Evolutionary conservation across 1,284 basidiomycete species (phyloP), one percentile per base, ranked within the genome.

Genomic region (Bjerkandera adusta): DNA sequence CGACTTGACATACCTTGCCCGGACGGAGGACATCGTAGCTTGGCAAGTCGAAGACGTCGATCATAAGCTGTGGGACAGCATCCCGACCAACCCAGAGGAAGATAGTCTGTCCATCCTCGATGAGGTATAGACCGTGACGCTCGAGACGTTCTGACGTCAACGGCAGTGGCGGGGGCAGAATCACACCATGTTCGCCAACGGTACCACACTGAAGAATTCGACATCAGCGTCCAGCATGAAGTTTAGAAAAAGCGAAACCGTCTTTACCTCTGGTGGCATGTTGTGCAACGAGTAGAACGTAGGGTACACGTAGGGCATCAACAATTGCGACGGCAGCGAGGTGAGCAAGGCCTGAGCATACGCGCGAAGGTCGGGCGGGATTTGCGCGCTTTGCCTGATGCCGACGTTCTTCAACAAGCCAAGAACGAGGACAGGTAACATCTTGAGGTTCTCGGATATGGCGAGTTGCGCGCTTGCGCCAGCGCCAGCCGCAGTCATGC

Each of bases 21-120:
- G 92, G 92, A 38, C 87, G 83, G 45, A 99, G 72, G 25, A 87
- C 85, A 39, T 91, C 88, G 64, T 98, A 98, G 57, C 72, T 88
- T 0, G 90, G 85, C 34, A 97, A 75, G 62, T 92, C 85, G 68
- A 99, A 99, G 7, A 98, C 96, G 60, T 99, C 97, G 73, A 87
- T 74, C 49, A 97, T 75, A 41, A 99, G 81, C 62, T 96, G 91
- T 2, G 95, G 92, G 16, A 99, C 94, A 4, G 97, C 93, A 62
- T 98, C 96, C 25, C 95, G 83, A 5, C 97, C 97, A 43, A 99
- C 81, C 90, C 93, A 99, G 36, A 99, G 76, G 83, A 99, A 98
- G 59, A 99, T 90, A 38, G 92, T 95, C 69, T 98, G 97, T 0
- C 92, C 92, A 65, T 99, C 95, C 67, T 99, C 97, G 57, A 99